Evolutionary conservation across 371 early-diverging fungal species (phyloP), one percentile per base, ranked within the genome.

Genomic region (Mucor circinelloides): DNA sequence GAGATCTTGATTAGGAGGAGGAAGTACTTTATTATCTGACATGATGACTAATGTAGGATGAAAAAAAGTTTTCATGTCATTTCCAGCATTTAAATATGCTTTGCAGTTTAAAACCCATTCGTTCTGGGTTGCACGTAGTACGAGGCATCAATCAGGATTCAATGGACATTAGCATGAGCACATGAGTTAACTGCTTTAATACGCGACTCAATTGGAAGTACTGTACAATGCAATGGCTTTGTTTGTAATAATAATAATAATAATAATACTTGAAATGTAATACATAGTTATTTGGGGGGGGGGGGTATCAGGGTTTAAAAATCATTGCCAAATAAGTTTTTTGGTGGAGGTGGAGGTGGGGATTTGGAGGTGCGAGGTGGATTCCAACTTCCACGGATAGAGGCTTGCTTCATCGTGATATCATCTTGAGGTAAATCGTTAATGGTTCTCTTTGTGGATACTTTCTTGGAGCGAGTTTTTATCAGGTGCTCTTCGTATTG

Each of bases 1-100:
- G 25, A 89, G 74, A 68, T 87, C 85, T 66, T 85, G 80, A 17
- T 79, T 81, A 21, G 72, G 76, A 55, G 83, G 73, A 30, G 80
- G 62, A 28, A 38, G 54, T n/a, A 15, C 48, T 25, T 34, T 52
- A 4, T 12, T 58, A 13, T 38, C 36, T 58, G 71, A 62, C 66
- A 71, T 66, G 54, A 59, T 64, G 19, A 67, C 34, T 61, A 67
- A 67, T 57, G 36, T 44, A 28, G 6, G 30, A 21, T 19, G 50
- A 50, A 52, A 38, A 50, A 46, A 56, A 58, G 42, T 40, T 36
- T 59, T 59, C 40, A 34, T 59, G 23, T 27, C 40, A 12, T 38
- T 40, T 36, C 9, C 34, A 34, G 31, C 34, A 34, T 58, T 58
- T 58, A 36, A 12, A 31, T 52, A 31, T 31, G 15, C 2, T 32